A percentile compares a stretch with the other conserved stretches of the same genome.
Evolutionary conservation across 805 yeast species (phyloP).

Genomic region (Candida palmyrensis): DNA sequence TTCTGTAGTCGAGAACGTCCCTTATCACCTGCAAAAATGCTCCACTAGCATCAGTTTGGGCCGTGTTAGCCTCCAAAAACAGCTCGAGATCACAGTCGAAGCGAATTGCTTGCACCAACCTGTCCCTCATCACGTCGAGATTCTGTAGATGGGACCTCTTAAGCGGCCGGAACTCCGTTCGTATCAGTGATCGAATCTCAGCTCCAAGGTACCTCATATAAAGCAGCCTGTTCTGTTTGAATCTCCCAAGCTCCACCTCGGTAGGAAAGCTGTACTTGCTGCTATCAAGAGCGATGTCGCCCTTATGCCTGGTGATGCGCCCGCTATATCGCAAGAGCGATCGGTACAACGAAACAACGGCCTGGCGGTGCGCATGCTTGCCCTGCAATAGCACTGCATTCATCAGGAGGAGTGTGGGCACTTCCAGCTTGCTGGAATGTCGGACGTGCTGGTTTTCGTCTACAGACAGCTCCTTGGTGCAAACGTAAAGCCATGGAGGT

Average conservation of each 20-base stretch:
- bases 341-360: constrained; percentile 7
- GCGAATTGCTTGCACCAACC: constrained; percentile 10
- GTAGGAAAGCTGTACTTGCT: not conserved
- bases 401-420: too few relatives aligned
- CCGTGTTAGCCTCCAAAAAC: constrained; percentile 5
- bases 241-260: constrained; percentile 1
- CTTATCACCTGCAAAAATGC: constrained; percentile 5
- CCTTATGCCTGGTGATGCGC: too few relatives aligned
- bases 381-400: too few relatives aligned
- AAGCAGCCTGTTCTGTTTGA: constrained; percentile 3
- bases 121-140: constrained; percentile 5
- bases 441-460: too few relatives aligned
- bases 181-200: constrained; percentile 13
- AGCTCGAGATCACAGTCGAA: constrained; percentile 8
- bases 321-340: constrained; percentile 4
- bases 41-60: constrained; percentile 1
- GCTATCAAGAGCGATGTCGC: not conserved
- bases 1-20: constrained; percentile 11
- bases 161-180: constrained; percentile 11
- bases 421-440: too few relatives aligned
- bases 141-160: not conserved
- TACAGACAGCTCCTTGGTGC: too few relatives aligned
- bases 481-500: too few relatives aligned
- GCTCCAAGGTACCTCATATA: constrained; percentile 12
- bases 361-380: constrained; percentile 3